Percentiles rank a stretch among this genome's conserved stretches.
Evolutionary conservation across 208 protist genomes (phyloP).

Genomic region (Jaenimonas drosophilae): DNA sequence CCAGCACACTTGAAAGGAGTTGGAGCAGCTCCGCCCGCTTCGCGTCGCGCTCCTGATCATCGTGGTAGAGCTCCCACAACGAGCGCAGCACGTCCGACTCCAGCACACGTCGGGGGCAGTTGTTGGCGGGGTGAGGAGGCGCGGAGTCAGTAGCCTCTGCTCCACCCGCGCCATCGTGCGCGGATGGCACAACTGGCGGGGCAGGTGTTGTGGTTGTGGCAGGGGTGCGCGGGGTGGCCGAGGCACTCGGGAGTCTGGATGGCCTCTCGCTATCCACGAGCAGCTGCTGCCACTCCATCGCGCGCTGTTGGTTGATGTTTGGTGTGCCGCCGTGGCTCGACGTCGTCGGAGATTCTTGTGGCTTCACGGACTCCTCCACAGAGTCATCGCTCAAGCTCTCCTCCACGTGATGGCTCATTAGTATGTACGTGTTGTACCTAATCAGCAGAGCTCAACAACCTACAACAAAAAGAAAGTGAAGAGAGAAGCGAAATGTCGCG

Average conservation of each 20-base stretch:
- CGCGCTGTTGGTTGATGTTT: too few relatives aligned
- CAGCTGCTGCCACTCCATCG: too few relatives aligned
- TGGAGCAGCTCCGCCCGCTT: slow-evolving; percentile 37
- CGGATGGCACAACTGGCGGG: too few relatives aligned
- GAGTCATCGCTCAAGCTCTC: too few relatives aligned
- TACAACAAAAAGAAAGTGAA: neutral
- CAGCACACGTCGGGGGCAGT: slow-evolving; percentile 71
- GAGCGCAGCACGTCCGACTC: slow-evolving; percentile 70
- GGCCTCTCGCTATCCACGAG: too few relatives aligned
- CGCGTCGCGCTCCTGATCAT: slow-evolving; percentile 21
- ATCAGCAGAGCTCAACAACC: neutral
- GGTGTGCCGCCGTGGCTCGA: too few relatives aligned
- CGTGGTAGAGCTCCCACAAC: slow-evolving; percentile 65
- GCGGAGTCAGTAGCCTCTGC: slow-evolving; percentile 1
- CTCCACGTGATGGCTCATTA: too few relatives aligned
- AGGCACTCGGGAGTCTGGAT: too few relatives aligned
- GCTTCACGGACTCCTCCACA: too few relatives aligned
- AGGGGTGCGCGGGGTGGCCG: neutral
- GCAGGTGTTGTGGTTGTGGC: neutral
- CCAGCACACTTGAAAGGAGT: slow-evolving; percentile 48
- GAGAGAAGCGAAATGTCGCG: neutral
- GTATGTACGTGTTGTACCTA: too few relatives aligned
- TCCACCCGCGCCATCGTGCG: neutral
- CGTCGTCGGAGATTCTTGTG: too few relatives aligned
- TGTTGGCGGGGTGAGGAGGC: slow-evolving; percentile 32